A percentile compares a stretch with the other conserved stretches of the same genome.
Conservation (phyloP, 805 yeast species). For the Metschnikowia shivogae region DNA sequence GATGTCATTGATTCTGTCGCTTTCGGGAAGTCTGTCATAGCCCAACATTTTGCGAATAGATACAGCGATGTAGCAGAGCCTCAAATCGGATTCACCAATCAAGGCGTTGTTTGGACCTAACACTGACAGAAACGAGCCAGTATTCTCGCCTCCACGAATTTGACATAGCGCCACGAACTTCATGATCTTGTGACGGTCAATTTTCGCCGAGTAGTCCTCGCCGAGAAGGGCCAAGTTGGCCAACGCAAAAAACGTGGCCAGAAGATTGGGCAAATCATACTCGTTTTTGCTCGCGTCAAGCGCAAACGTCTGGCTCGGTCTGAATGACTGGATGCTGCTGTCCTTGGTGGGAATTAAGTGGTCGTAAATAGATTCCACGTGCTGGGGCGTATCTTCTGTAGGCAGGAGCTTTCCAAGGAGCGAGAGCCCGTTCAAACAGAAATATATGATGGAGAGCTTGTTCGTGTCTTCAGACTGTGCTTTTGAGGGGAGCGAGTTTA, state of each 20-base stretch:
- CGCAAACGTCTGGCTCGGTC: slow-evolving; percentile 52
- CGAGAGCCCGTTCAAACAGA: slow-evolving; percentile 60
- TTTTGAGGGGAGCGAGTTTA: slow-evolving; percentile 50
- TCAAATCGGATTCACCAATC: slow-evolving; percentile 67
- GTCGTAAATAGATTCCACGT: slow-evolving; percentile 43
- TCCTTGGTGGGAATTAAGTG: slow-evolving; percentile 36
- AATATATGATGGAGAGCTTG: slow-evolving; percentile 64
- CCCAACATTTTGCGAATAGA: slow-evolving; percentile 54
- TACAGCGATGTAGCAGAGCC: slow-evolving; percentile 72
- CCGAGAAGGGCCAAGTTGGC: slow-evolving; percentile 50
- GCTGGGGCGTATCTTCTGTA: slow-evolving; percentile 15
- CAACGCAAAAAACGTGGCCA: slow-evolving; percentile 76
- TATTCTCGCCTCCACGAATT: slow-evolving; percentile 22
- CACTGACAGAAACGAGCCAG: slow-evolving; percentile 36
- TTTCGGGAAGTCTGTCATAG: slow-evolving; percentile 25
- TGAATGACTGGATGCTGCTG: slow-evolving; percentile 43
- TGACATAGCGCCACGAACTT: slow-evolving; percentile 60
- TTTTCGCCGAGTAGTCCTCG: slow-evolving; percentile 31
- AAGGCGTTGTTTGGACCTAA: slow-evolving; percentile 19
- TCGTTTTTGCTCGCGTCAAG: slow-evolving; percentile 14
- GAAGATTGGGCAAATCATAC: slow-evolving; percentile 62
- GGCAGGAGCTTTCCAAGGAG: slow-evolving; percentile 37
- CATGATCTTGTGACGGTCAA: slow-evolving; percentile 48
- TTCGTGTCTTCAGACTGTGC: slow-evolving; percentile 66
- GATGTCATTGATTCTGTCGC: slow-evolving; percentile 33